Evolutionary conservation across 495 filamentous ascomycete species (phyloP), one percentile per base, ranked within the genome.

Genomic region (Staphylotrichum tortipilum): DNA sequence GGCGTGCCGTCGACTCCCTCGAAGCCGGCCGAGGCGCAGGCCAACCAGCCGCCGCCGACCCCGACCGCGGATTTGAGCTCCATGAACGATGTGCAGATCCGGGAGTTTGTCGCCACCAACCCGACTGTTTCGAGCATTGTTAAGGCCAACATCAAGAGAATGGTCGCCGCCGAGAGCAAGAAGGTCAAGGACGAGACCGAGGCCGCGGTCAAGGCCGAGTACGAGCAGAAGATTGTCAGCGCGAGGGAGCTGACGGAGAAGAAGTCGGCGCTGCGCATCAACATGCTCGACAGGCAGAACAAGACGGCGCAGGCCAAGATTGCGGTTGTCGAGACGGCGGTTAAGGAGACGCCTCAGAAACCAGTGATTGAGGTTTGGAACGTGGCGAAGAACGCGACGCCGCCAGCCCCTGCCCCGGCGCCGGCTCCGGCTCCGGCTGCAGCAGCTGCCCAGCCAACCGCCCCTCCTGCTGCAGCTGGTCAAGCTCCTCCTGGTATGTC

Each of bases 281-380:
- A 86, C 60, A 88, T 95, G 81, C 74, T 82, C 8, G 85, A 92
- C 52, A 83, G 82, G 46, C 82, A 83, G 59, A 66, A 66, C 51
- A 82, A 77, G 60, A 70, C 66, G 18, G 74, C 82, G 0, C 72
- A 75, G 47, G 85, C 81, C 12, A 94, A 91, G 70, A 54, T 94
- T 19, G 79, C 84, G 9, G 77, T 88, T 12, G 85, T 96, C 10
- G 75, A 87, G 50, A 84, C 78, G 41, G 89, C 88, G 14, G 89
- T 85, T 0, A 75, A 73, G 21, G 85, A 94, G n/a, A 94, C 88
- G 0, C 90, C 90, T 2, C 72, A 89, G 60, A 79, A 77, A 49
- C 79, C 87, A 12, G 88, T 96, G 7, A 73, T 67, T 10, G 88
- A 94, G 61, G 89, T 95, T 0, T 96, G 88, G 87, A 80, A 83